These are phyloP conservation scores for Sphaceloma murrayae DNA, from an alignment of 2,329 filamentous ascomycete genomes.

Conservation along the genomic window DNA sequence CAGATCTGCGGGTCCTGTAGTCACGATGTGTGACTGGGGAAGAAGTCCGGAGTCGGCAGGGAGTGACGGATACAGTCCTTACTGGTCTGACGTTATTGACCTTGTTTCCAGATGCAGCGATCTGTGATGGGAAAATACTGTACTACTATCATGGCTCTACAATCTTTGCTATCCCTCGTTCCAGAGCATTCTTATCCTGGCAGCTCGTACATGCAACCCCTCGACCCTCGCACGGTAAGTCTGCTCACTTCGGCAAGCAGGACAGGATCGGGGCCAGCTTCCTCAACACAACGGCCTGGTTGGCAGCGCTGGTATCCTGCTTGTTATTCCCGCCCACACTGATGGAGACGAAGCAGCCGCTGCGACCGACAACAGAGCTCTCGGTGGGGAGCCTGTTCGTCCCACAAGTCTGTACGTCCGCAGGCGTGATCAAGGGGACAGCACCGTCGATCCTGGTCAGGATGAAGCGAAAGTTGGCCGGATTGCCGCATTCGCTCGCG, in stretches of 20 bases:
- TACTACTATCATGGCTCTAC: too few relatives aligned
- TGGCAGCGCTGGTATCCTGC: slow-evolving; percentile 45
- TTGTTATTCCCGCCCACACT: slow-evolving; percentile 55
- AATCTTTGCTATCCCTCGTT: too few relatives aligned
- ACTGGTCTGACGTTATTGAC: too few relatives aligned
- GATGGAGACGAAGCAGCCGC: slow-evolving; percentile 53
- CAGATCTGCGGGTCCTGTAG: too few relatives aligned
- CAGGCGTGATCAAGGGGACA: slow-evolving; percentile 26
- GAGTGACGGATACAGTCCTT: too few relatives aligned
- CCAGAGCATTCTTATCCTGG: too few relatives aligned
- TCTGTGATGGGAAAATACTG: too few relatives aligned
- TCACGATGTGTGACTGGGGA: too few relatives aligned
- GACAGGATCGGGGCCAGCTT: slow-evolving; percentile 42
- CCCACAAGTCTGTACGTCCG: slow-evolving; percentile 51
- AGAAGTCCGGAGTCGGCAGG: too few relatives aligned
- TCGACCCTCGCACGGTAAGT: too few relatives aligned
- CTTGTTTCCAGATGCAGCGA: too few relatives aligned
- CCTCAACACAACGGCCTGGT: slow-evolving; percentile 43
- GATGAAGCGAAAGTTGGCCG: slow-evolving; percentile 53
- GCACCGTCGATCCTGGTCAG: slow-evolving; percentile 50
- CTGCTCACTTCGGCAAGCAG: slow-evolving; percentile 35
- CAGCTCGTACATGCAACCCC: too few relatives aligned
- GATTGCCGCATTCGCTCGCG: slow-evolving; percentile 41
- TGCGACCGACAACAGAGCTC: slow-evolving; percentile 38
- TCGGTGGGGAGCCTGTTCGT: slow-evolving; percentile 48